Evolutionary conservation across 1,284 basidiomycete species (phyloP).

Genomic region (Xanthoconium separans): DNA sequence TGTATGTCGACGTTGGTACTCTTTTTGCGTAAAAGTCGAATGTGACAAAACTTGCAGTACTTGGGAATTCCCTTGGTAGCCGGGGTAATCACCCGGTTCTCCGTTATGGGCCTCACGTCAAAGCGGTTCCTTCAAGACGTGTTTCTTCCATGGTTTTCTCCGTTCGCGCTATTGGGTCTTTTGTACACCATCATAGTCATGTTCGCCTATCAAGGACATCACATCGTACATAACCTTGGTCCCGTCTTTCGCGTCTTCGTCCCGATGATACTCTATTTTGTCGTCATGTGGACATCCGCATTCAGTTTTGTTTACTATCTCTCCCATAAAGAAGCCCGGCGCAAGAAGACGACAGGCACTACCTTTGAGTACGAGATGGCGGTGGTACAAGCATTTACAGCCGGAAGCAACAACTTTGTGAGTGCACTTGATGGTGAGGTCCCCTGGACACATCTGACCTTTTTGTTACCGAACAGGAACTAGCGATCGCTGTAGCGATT

Average conservation of each 20-base stretch:
- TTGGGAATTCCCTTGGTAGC: conserved; percentile 70
- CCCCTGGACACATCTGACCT: not conserved
- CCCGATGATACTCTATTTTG: conserved; percentile 78
- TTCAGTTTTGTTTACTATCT: conserved; percentile 60
- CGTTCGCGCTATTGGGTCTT: conserved; percentile 70
- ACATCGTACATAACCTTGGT: conserved; percentile 55
- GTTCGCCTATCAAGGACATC: conserved; percentile 66
- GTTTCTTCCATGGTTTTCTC: conserved; percentile 72
- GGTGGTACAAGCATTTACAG: conserved; percentile 65
- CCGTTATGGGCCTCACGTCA: conserved; percentile 49
- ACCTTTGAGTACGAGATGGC: conserved; percentile 66
- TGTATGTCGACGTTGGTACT: conserved; percentile 38
- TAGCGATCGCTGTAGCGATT: conserved; percentile 84
- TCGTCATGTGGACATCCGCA: conserved; percentile 71
- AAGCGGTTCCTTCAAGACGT: conserved; percentile 49
- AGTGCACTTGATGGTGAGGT: conserved; percentile 13
- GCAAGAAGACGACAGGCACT: conserved; percentile 13
- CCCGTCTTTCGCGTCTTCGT: conserved; percentile 78
- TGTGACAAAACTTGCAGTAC: conserved; percentile 46
- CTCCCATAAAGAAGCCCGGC: conserved; percentile 27
- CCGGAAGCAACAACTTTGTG: conserved; percentile 57
- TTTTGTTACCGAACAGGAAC: conserved; percentile 44
- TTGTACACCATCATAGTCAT: conserved; percentile 78
- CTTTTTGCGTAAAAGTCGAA: not conserved
- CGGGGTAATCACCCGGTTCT: conserved; percentile 67